These are phyloP conservation scores for Cercospora sojina DNA, from an alignment of 2,329 filamentous ascomycete genomes.

Conservation along the genomic window DNA sequence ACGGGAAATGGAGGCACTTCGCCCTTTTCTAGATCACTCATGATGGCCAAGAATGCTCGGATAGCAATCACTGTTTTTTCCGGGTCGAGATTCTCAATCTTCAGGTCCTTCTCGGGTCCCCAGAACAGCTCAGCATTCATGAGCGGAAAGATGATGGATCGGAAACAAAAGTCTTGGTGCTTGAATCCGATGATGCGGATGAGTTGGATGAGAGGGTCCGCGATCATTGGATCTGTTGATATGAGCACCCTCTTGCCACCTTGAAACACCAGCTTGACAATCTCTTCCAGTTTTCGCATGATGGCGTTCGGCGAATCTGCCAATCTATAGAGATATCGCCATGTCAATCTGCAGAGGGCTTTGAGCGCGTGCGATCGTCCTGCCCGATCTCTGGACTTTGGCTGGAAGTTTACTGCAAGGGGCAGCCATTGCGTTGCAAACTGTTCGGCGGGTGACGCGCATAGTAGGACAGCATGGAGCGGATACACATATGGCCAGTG, in stretches of 20 bases:
- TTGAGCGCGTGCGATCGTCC: slow-evolving; percentile 79
- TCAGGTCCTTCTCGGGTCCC: slow-evolving; percentile 62
- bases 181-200: slow-evolving; percentile 93
- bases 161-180: slow-evolving; percentile 90
- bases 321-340: slow-evolving; percentile 85
- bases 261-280: slow-evolving; percentile 80
- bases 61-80: slow-evolving; percentile 98
- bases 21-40: slow-evolving; percentile 86
- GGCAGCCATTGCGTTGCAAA: slow-evolving; percentile 87
- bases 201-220: slow-evolving; percentile 87
- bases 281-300: slow-evolving; percentile 81
- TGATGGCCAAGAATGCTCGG: slow-evolving; percentile 85
- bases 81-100: slow-evolving; percentile 88
- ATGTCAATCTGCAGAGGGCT: slow-evolving; percentile 83
- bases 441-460: slow-evolving; percentile 78
- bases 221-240: slow-evolving; percentile 77
- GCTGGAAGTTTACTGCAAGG: slow-evolving; percentile 71
- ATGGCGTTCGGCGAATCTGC: slow-evolving; percentile 68
- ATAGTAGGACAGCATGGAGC: slow-evolving; percentile 80
- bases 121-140: slow-evolving; percentile 90
- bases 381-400: slow-evolving; percentile 78
- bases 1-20: slow-evolving; percentile 83
- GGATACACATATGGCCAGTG: slow-evolving; percentile 91
- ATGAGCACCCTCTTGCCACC: slow-evolving; percentile 76
- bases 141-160: slow-evolving; percentile 87